Evolutionary conservation across 2,329 filamentous ascomycete species (phyloP).

Genomic region (Penicillium occitanis): DNA sequence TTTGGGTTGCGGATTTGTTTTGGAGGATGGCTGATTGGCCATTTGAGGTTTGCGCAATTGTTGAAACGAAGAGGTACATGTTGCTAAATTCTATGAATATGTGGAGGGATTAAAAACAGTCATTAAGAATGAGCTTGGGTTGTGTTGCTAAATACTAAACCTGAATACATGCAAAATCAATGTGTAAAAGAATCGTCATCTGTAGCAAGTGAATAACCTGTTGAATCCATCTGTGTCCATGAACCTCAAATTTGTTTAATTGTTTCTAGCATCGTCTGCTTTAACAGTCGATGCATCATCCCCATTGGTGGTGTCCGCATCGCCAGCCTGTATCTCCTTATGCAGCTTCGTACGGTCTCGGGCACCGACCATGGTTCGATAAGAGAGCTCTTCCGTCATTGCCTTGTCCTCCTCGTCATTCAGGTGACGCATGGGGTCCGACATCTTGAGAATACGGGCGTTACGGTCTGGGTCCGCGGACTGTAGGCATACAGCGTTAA

Average conservation of each 20-base stretch:
- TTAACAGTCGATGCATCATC: background rate
- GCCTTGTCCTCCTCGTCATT: background rate
- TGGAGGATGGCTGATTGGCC: background rate
- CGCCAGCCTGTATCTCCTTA: background rate
- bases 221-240: background rate
- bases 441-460: conserved; percentile 2
- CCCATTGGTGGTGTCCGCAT: background rate
- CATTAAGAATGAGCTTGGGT: background rate
- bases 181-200: background rate
- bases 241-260: background rate
- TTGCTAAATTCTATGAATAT: no score
- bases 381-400: background rate
- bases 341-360: background rate
- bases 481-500: background rate
- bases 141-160: background rate
- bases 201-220: background rate
- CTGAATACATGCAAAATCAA: background rate
- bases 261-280: background rate
- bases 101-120: background rate
- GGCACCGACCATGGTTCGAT: background rate
- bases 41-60: background rate
- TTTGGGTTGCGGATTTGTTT: background rate
- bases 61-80: background rate
- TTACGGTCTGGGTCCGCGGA: conserved; percentile 7
- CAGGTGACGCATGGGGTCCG: background rate